Conservation (phyloP, 1,284 basidiomycete genomes). For the Schizophyllum amplum region DNA sequence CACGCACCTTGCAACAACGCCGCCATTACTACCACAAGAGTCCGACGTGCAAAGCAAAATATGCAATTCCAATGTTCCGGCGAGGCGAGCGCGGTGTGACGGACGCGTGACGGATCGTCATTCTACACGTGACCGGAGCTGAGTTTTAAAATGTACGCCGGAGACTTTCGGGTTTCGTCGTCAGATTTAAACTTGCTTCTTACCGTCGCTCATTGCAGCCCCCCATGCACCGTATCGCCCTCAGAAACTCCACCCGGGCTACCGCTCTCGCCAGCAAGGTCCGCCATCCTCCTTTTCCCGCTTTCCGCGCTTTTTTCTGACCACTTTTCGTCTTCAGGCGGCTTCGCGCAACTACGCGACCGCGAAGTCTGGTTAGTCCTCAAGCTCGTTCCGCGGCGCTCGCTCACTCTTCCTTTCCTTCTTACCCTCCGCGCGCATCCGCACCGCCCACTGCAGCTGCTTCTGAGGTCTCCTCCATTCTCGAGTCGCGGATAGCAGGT, state of each 20-base stretch:
- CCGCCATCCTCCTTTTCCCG: conserved; percentile 12
- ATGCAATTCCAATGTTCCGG: too few relatives aligned
- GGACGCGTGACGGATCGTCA: neutral
- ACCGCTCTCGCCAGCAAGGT: conserved; percentile 67
- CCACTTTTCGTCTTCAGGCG: conserved; percentile 22
- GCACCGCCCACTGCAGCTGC: conserved; percentile 80
- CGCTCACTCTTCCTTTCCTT: conserved; percentile 15
- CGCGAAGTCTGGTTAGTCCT: conserved; percentile 80
- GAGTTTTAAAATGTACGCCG: neutral
- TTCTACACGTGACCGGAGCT: neutral
- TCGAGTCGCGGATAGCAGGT: conserved; percentile 97
- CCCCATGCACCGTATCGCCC: conserved; percentile 82
- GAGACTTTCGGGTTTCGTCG: conserved; percentile 3
- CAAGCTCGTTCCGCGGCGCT: conserved; percentile 8
- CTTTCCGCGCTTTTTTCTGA: conserved; percentile 14
- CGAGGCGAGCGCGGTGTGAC: neutral
- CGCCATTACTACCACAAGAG: neutral
- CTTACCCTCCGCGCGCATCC: conserved; percentile 1
- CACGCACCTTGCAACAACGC: neutral
- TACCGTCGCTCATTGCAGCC: conserved; percentile 33
- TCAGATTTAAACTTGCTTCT: conserved; percentile 16
- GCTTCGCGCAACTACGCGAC: conserved; percentile 85
- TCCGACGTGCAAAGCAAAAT: too few relatives aligned
- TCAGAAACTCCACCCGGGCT: conserved; percentile 77
- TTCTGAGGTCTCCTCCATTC: conserved; percentile 97